Conservation (phyloP, 768 basidiomycete species). For the Leccinum boreale region DNA sequence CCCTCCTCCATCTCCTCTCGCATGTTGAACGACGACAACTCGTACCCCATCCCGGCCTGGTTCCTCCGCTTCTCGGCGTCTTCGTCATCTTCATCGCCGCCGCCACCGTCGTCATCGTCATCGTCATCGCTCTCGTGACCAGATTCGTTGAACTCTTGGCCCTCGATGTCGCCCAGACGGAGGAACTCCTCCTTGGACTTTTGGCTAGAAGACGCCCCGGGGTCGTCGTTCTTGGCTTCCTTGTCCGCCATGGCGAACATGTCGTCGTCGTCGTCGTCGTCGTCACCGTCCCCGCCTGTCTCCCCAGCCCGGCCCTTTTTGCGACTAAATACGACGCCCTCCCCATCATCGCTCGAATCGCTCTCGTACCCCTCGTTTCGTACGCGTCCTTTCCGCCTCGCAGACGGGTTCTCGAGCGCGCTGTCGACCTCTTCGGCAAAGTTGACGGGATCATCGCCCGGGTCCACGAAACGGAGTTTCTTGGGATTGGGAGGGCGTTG, state of each 20-base stretch:
- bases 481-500: constrained; percentile 40
- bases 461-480: constrained; percentile 78
- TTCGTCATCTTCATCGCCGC: constrained; percentile 51
- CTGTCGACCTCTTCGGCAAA: constrained; percentile 80
- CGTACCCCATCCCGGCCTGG: constrained; percentile 90
- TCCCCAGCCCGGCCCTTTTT: constrained; percentile 50
- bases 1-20: constrained; percentile 98
- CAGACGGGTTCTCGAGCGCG: constrained; percentile 63
- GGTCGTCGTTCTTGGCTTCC: constrained; percentile 46
- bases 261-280: constrained; percentile 66
- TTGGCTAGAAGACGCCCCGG: constrained; percentile 47
- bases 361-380: constrained; percentile 90
- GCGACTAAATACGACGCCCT: constrained; percentile 87
- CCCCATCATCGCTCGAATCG: constrained; percentile 92
- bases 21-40: constrained; percentile 97
- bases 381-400: constrained; percentile 66
- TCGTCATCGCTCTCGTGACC: constrained; percentile 36
- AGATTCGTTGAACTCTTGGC: constrained; percentile 73
- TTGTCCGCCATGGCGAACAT: constrained; percentile 75
- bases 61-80: constrained; percentile 72
- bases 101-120: constrained; percentile 18
- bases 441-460: constrained; percentile 66
- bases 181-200: constrained; percentile 72
- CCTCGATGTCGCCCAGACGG: constrained; percentile 92
- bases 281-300: constrained; percentile 61